Conservation (phyloP, 2,329 filamentous ascomycete species). For the Xylariaceae sp. region DNA sequence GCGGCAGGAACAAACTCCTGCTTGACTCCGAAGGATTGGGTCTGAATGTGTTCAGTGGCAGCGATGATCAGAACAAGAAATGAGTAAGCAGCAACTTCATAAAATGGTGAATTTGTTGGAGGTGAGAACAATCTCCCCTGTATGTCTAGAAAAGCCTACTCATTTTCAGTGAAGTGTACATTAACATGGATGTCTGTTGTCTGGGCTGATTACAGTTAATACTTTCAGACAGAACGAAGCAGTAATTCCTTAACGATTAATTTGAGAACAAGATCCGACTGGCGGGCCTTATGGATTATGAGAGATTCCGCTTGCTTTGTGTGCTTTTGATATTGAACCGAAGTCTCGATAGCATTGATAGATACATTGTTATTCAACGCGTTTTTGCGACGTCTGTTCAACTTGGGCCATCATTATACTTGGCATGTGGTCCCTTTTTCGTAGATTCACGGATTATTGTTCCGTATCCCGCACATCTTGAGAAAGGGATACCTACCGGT, state of each 20-base stretch:
- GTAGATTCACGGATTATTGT: too few species aligned
- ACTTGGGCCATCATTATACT: too few species aligned
- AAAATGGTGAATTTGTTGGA: slow-evolving; percentile 12
- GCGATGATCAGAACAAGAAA: slow-evolving; percentile 43
- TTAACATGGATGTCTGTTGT: slow-evolving; percentile 13
- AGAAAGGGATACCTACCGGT: too few species aligned
- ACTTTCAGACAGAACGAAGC: neutral
- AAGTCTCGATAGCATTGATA: too few species aligned
- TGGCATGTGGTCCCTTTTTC: too few species aligned
- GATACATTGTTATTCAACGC: too few species aligned
- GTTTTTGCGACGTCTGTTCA: too few species aligned
- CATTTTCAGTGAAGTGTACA: slow-evolving; percentile 27
- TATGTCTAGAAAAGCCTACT: slow-evolving; percentile 29
- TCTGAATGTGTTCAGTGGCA: slow-evolving; percentile 67
- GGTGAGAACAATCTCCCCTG: slow-evolving; percentile 34
- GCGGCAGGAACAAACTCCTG: slow-evolving; percentile 88
- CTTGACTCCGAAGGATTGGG: slow-evolving; percentile 87
- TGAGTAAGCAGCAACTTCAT: slow-evolving; percentile 26
- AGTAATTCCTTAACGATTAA: too few species aligned
- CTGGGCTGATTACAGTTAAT: neutral
- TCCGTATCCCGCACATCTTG: too few species aligned
- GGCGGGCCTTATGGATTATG: too few species aligned
- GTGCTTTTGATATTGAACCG: neutral
- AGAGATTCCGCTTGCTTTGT: too few species aligned
- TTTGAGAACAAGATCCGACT: neutral